A percentile compares a stretch with the other conserved stretches of the same genome.
phyloP scores from a whole-genome alignment of 148 eudicot genomes.

The Amaranthus palmeri region DNA sequence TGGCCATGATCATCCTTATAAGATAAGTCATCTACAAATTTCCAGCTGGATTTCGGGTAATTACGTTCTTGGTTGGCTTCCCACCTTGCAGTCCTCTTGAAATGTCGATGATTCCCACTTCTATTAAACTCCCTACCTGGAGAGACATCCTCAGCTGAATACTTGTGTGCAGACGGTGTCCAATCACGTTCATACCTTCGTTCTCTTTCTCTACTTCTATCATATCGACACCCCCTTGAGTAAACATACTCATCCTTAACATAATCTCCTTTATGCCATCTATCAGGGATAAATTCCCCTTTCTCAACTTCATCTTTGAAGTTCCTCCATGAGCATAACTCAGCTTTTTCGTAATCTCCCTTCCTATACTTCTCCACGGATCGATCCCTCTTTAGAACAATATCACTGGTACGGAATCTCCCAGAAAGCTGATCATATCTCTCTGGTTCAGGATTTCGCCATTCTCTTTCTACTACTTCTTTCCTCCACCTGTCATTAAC shows the following conservation, averaged over 20 bases:
- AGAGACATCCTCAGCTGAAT: conserved; percentile 40
- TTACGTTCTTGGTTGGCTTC: conserved; percentile 50
- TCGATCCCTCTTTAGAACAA: conserved; percentile 26
- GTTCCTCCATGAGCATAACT: conserved; percentile 37
- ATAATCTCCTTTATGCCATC: conserved; percentile 51
- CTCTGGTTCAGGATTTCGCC: conserved; percentile 15
- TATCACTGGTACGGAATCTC: conserved; percentile 30
- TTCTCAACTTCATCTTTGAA: conserved; percentile 63
- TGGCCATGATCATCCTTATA: conserved; percentile 42
- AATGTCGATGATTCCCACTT: conserved; percentile 47
- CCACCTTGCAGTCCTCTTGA: conserved; percentile 50
- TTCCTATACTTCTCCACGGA: conserved; percentile 29
- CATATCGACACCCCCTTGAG: conserved; percentile 32
- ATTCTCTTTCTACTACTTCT: no score
- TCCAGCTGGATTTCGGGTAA: conserved; percentile 46
- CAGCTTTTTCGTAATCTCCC: conserved; percentile 33
- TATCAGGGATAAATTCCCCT: conserved; percentile 72
- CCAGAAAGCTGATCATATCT: conserved; percentile 41
- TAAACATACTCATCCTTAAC: conserved; percentile 43
- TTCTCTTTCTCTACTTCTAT: conserved; percentile 36
- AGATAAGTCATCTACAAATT: conserved; percentile 49
- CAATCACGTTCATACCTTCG: conserved; percentile 45
- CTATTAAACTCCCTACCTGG: conserved; percentile 42
- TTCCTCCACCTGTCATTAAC: conserved; percentile 40
- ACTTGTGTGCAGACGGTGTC: conserved; percentile 48